phyloP scores from a whole-genome alignment of 257 asterid species.

The Parsonsia alboflavescens region DNA sequence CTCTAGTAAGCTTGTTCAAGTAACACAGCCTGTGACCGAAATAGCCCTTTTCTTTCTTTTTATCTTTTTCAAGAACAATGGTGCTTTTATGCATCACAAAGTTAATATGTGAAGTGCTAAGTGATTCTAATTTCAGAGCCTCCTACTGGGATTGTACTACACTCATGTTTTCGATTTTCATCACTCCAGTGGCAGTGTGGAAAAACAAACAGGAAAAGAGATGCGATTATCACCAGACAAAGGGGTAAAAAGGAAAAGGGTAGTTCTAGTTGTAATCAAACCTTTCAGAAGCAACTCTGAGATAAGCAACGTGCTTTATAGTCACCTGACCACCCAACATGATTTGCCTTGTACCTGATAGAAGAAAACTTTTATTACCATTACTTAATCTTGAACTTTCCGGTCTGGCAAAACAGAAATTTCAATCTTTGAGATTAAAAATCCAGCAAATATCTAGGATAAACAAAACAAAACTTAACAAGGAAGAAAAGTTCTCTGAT shows the following conservation, averaged over 20 bases:
- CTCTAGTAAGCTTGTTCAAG: neutral
- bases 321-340: neutral
- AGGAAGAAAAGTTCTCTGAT: no score
- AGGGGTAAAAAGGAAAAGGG: neutral
- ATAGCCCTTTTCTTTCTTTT: neutral
- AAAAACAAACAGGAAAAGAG: neutral
- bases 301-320: conserved; percentile 2
- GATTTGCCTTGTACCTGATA: neutral
- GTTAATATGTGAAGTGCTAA: neutral
- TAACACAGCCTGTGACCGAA: neutral
- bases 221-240: neutral
- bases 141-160: neutral
- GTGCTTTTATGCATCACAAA: conserved; percentile 3
- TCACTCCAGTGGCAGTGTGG: neutral
- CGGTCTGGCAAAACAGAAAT: neutral
- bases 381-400: conserved; percentile 4
- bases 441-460: neutral
- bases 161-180: neutral
- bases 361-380: conserved; percentile 2
- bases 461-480: neutral
- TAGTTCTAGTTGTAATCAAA: neutral
- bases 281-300: conserved; percentile 4
- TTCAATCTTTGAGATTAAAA: neutral
- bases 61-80: neutral
- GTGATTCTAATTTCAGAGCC: neutral